Conservation (phyloP, 2,329 filamentous ascomycete species). For the Penicillium sp. region DNA sequence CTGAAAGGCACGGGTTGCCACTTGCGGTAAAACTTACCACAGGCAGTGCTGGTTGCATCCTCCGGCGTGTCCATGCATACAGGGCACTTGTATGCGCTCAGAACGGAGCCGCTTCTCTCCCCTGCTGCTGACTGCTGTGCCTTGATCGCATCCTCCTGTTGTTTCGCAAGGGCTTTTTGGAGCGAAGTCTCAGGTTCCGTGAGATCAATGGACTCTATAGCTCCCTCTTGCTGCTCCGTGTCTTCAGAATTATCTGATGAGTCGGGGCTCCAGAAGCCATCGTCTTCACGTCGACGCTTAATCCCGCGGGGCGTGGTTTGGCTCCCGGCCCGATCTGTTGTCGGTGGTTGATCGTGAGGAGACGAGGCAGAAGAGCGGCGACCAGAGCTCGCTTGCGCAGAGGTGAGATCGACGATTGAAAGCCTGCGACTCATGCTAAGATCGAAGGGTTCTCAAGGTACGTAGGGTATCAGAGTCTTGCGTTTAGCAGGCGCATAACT, state of each 20-base stretch:
- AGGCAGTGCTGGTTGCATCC: slow-evolving; percentile 59
- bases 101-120: slow-evolving; percentile 32
- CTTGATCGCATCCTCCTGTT: slow-evolving; percentile 52
- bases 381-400: background rate
- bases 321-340: background rate
- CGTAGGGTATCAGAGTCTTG: background rate
- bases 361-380: slow-evolving; percentile 3
- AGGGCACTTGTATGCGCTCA: slow-evolving; percentile 56
- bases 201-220: slow-evolving; percentile 53
- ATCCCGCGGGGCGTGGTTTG: slow-evolving; percentile 1
- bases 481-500: background rate
- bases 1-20: background rate
- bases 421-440: slow-evolving; percentile 14
- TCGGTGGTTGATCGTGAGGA: background rate
- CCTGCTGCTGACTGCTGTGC: slow-evolving; percentile 39
- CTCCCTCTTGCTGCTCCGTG: slow-evolving; percentile 6
- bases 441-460: background rate
- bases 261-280: background rate
- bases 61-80: slow-evolving; percentile 63
- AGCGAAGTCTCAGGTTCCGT: slow-evolving; percentile 47
- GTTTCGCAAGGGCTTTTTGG: slow-evolving; percentile 50
- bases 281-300: slow-evolving; percentile 15
- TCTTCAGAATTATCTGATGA: slow-evolving; percentile 7
- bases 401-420: slow-evolving; percentile 18
- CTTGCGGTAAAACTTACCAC: slow-evolving; percentile 47